Evolutionary conservation across 2,329 filamentous ascomycete genomes (phyloP).

Genomic region (Fusarium sacchari): DNA sequence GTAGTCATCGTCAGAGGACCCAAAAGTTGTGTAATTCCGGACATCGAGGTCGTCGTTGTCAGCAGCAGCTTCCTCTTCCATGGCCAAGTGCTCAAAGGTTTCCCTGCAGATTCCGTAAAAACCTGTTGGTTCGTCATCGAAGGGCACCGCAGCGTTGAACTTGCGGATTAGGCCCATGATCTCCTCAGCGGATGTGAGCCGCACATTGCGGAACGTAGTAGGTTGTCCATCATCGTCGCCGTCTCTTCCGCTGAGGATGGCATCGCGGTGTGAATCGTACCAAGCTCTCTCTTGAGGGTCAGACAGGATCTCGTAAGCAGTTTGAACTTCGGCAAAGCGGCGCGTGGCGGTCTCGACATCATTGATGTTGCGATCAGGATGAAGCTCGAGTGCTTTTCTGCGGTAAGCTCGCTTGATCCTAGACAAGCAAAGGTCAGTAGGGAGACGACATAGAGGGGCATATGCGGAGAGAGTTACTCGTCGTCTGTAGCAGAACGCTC

Average conservation of each 20-base stretch:
- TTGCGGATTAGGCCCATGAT: slow-evolving; percentile 80
- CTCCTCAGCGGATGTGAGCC: slow-evolving; percentile 82
- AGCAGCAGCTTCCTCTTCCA: slow-evolving; percentile 81
- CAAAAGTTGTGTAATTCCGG: slow-evolving; percentile 83
- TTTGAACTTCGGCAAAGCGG: slow-evolving; percentile 90
- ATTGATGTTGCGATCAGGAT: slow-evolving; percentile 92
- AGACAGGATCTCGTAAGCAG: slow-evolving; percentile 94
- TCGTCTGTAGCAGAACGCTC: slow-evolving; percentile 79
- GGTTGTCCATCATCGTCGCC: slow-evolving; percentile 57
- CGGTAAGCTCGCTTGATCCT: slow-evolving; percentile 95
- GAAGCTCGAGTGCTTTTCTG: slow-evolving; percentile 88
- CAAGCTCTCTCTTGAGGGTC: slow-evolving; percentile 95
- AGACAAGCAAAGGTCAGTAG: neutral
- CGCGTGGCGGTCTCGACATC: slow-evolving; percentile 85
- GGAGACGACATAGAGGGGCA: neutral
- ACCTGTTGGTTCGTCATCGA: slow-evolving; percentile 80
- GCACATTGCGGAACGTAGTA: slow-evolving; percentile 73
- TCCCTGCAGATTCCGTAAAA: slow-evolving; percentile 85
- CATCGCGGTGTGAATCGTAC: slow-evolving; percentile 95
- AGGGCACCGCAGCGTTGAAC: slow-evolving; percentile 81
- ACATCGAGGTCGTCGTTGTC: slow-evolving; percentile 71
- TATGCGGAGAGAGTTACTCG: slow-evolving; percentile 65
- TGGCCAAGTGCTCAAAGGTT: slow-evolving; percentile 81
- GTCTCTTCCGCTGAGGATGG: slow-evolving; percentile 78
- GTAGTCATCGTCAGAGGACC: slow-evolving; percentile 77